Evolutionary conservation across 495 filamentous ascomycete genomes (phyloP).

Genomic region (Trichoderma orchidacearum): DNA sequence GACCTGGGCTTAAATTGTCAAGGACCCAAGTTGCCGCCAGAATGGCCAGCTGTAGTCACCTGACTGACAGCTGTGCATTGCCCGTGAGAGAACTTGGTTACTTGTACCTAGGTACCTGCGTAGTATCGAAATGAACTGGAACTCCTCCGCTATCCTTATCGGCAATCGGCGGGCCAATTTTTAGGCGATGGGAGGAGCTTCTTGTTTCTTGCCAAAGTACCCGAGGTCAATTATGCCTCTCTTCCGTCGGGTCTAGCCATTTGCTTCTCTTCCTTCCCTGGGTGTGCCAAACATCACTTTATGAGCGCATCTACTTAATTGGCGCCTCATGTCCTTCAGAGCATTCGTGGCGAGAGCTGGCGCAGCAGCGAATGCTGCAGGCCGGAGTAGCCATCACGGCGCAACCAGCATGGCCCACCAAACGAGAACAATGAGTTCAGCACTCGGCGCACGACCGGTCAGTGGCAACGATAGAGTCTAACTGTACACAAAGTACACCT

Average conservation of each 20-base stretch:
- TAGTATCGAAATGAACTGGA: too few species aligned
- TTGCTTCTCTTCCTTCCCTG: not conserved
- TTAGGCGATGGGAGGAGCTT: not conserved
- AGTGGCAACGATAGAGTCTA: not conserved
- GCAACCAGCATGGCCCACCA: conserved; percentile 1
- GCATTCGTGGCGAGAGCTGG: conserved; percentile 24
- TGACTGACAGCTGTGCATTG: not conserved
- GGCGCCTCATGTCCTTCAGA: conserved; percentile 26
- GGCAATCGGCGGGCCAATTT: conserved; percentile 1
- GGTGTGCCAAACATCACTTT: not conserved
- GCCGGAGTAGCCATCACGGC: conserved; percentile 16
- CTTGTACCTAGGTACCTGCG: too few species aligned
- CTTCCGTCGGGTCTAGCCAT: not conserved
- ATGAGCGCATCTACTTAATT: not conserved
- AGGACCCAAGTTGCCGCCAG: too few species aligned
- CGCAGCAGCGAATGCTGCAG: conserved; percentile 21
- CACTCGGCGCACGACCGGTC: conserved; percentile 2
- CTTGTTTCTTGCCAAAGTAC: not conserved
- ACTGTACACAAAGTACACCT: not conserved
- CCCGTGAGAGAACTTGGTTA: too few species aligned
- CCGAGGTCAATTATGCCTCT: not conserved
- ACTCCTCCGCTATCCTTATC: not conserved
- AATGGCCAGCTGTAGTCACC: not conserved
- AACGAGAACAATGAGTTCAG: not conserved
- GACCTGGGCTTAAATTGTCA: not conserved